Evolutionary conservation across 345 rosid genomes (phyloP), one percentile per base, ranked within the genome.

Genomic region (Citrus medica): DNA sequence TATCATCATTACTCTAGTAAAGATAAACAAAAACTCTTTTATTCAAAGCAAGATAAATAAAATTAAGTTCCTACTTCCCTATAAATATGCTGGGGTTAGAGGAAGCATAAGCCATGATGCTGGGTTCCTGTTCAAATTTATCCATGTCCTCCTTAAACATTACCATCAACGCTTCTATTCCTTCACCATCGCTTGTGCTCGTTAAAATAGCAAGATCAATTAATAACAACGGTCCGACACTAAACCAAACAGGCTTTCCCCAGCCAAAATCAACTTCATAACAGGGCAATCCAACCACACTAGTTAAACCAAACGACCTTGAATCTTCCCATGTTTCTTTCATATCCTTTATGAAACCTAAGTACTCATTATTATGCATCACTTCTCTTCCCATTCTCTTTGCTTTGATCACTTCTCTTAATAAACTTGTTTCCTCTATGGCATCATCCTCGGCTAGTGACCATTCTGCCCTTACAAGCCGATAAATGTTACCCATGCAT

Each of bases 191-290:
- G 6, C 67, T 67, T 1, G 79, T 55, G 10, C 79, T 84, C 5
- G 74, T 19, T 4, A 82, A 61, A 53, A 79, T 27, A 0, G 78
- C 79, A 21, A 76, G 61, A n/a, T 67, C 30, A 25, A 76, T 25
- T 7, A 59, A 59, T 61, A 35, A 46, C 30, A 28, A 30, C 56
- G 19, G 63, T 4, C 78, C 77, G 9, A 65, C 73, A 13, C 67
- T 67, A 17, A 56, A 73, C 81, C 87, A 73, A 24, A 64, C 27
- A 13, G 84, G 87, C 48, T 53, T 86, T 35, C 81, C 83, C 85
- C 84, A 78, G 30, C 87, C 83, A 38, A 82, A 82, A 73, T 82
- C 85, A 42, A 74, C 70, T 4, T 82, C 81, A 6, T 79, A 74
- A 9, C 81, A 76, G 24, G 79, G 84, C 42, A 82, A 81, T 38